These are phyloP conservation scores for Ormosia semicastrata DNA, from an alignment of 306 rosid genomes.

Conservation along the genomic window DNA sequence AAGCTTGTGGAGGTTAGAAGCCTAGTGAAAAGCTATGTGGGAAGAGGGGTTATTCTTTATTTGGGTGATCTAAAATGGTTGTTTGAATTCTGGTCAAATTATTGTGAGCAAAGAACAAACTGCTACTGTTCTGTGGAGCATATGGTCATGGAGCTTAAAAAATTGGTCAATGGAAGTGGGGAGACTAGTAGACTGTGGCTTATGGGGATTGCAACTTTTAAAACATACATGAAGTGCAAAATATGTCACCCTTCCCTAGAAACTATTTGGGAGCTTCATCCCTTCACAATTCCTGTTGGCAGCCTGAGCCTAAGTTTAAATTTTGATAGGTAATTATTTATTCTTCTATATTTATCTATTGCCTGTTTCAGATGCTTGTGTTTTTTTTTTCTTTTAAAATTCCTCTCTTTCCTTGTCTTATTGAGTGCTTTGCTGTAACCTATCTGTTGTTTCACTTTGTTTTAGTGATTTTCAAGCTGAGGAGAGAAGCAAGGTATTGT, in stretches of 20 bases:
- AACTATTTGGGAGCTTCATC: slow-evolving; percentile 82
- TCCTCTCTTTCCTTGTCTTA: background rate
- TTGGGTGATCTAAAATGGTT: slow-evolving; percentile 83
- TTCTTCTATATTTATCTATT: background rate
- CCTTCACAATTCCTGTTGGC: slow-evolving; percentile 69
- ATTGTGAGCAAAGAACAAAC: slow-evolving; percentile 43
- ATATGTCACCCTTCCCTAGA: slow-evolving; percentile 70
- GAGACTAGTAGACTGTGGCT: slow-evolving; percentile 62
- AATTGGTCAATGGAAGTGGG: slow-evolving; percentile 52
- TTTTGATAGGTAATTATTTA: slow-evolving; percentile 53
- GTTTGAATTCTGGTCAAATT: slow-evolving; percentile 71
- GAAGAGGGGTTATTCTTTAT: slow-evolving; percentile 75
- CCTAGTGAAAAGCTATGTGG: slow-evolving; percentile 58
- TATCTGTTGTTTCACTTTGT: background rate
- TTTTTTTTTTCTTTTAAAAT: background rate
- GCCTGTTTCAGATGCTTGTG: background rate
- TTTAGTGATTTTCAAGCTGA: slow-evolving; percentile 50
- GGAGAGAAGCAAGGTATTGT: slow-evolving; percentile 38
- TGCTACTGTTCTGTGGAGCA: slow-evolving; percentile 58
- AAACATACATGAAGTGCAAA: slow-evolving; percentile 66
- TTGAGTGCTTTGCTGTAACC: background rate
- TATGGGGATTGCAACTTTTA: slow-evolving; percentile 72
- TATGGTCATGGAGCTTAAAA: slow-evolving; percentile 69
- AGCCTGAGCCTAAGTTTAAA: slow-evolving; percentile 72
- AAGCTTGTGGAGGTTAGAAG: slow-evolving; percentile 65